Base-by-base conservation (phyloP, 305 asterid species). In the Plantago lanceolata region DNA sequence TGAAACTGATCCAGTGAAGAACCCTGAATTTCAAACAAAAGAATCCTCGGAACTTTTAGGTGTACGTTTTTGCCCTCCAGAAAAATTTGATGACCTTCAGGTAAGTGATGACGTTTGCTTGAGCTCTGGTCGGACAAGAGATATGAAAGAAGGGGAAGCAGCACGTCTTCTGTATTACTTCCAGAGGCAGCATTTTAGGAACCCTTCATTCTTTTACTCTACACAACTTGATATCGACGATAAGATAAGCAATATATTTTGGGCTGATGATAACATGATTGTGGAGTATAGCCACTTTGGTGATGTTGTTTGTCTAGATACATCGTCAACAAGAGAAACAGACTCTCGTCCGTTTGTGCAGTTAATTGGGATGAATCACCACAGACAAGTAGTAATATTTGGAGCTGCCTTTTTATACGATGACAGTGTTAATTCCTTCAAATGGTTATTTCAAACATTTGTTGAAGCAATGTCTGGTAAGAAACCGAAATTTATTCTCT, bases 401-500 rank as follows among this genome's bases (percentile, higher is more conserved):
- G 86, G 86, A 55, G 86, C 89, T 71, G 89, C 89, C 35, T 73
- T 83, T 64, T 64, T 80, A 62, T 80, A 80, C 26, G 82, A 83
- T 63, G 86, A 83, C 71, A 78, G 71, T 78, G 81, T 76, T 57
- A 67, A 68, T 68, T 76, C 89, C 48, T 76, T 80, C 65, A 80
- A 78, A 63, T 83, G 86, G 89, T 70, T 83, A 44, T 63, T 80
- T 54, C 78, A 56, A 61, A 80, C 86, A 57, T 83, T 83, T 73
- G 61, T 78, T 58, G 81, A 80, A 48, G 78, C 56, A 5, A 72
- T 80, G 84, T 74, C 84, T 60, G 81, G 89, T 60, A 78, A 76
- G 69, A 80, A 78, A 72, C 89, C 89, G 16, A 83, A 76, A 66
- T 74, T 79, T 54, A 76, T 83, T 76, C 75, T 83, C 68, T 78